Conservation (phyloP, 2,329 filamentous ascomycete species). For the Clonostachys byssicola region DNA sequence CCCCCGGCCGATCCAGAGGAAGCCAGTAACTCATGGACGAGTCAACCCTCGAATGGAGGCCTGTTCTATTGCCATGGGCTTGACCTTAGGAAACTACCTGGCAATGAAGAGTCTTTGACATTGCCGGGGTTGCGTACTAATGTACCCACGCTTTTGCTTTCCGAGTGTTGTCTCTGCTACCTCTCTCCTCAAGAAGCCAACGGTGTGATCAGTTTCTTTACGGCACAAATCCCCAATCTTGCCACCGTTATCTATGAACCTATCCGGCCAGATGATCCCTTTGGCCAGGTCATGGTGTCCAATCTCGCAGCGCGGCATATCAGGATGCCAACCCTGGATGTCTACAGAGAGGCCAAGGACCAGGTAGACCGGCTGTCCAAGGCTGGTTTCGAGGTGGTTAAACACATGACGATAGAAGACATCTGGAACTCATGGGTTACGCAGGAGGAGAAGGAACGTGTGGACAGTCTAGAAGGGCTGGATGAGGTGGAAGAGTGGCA, state of each 20-base stretch:
- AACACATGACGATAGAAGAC: conserved; percentile 39
- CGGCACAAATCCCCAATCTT: conserved; percentile 40
- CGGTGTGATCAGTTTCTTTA: conserved; percentile 62
- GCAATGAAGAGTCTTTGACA: neutral
- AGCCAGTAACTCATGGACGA: conserved; percentile 32
- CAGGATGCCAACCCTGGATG: conserved; percentile 74
- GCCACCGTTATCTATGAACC: conserved; percentile 83
- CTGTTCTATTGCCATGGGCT: conserved; percentile 57
- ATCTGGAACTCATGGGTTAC: conserved; percentile 76
- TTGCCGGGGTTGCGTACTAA: conserved; percentile 42
- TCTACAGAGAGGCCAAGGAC: conserved; percentile 62
- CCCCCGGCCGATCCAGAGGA: conserved; percentile 7
- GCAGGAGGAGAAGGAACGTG: conserved; percentile 68
- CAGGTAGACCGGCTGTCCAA: conserved; percentile 64
- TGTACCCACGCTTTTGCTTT: conserved; percentile 79
- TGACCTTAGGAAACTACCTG: conserved; percentile 61
- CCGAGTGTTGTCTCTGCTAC: conserved; percentile 95
- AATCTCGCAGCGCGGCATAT: conserved; percentile 84
- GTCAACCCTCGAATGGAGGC: conserved; percentile 28
- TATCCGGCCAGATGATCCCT: conserved; percentile 76
- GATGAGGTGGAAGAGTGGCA: conserved; percentile 96
- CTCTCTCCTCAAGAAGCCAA: conserved; percentile 62
- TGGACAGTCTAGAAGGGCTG: conserved; percentile 77
- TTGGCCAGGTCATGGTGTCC: conserved; percentile 86
- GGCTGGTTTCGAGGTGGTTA: conserved; percentile 55